Evolutionary conservation across 768 basidiomycete genomes (phyloP).

Genomic region (Tubosaeta brunneosetosa): DNA sequence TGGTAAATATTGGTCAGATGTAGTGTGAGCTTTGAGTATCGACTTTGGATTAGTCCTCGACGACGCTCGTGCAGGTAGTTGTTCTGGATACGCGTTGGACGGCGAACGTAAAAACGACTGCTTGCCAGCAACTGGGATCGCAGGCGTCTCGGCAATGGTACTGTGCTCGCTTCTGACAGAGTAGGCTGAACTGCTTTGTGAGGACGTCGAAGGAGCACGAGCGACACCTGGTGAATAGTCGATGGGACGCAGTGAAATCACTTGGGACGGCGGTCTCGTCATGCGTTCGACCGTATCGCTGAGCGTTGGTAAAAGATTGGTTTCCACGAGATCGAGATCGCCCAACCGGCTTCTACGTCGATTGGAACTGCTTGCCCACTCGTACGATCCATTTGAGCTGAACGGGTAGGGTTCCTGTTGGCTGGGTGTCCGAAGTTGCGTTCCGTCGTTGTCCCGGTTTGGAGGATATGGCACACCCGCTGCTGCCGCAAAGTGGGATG

Average conservation of each 20-base stretch:
- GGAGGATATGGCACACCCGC: conserved; percentile 34
- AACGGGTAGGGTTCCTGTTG: conserved; percentile 9
- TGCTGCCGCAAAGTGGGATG: conserved; percentile 53
- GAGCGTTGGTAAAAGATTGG: conserved; percentile 63
- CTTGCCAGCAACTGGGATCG: conserved; percentile 1
- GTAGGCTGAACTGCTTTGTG: conserved; percentile 13
- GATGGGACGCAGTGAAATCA: neutral
- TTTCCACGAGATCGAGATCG: conserved; percentile 57
- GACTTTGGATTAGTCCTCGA: conserved; percentile 32
- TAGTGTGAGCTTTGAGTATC: conserved; percentile 22
- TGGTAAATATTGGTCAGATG: conserved; percentile 18
- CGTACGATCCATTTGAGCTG: conserved; percentile 16
- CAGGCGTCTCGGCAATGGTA: neutral
- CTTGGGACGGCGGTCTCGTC: conserved; percentile 50
- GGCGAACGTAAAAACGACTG: conserved; percentile 7
- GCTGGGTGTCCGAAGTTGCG: neutral
- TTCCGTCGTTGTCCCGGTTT: conserved; percentile 3
- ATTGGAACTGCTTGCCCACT: conserved; percentile 1
- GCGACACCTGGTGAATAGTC: conserved; percentile 5
- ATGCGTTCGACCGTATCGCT: conserved; percentile 71
- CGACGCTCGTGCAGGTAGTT: conserved; percentile 14
- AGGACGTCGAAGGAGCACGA: conserved; percentile 19
- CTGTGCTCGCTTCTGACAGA: conserved; percentile 7
- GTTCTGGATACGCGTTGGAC: conserved; percentile 8
- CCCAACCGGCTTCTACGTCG: conserved; percentile 40